These are phyloP conservation scores for Quercus lobata DNA, from an alignment of 331 rosid species.

Conservation along the genomic window DNA sequence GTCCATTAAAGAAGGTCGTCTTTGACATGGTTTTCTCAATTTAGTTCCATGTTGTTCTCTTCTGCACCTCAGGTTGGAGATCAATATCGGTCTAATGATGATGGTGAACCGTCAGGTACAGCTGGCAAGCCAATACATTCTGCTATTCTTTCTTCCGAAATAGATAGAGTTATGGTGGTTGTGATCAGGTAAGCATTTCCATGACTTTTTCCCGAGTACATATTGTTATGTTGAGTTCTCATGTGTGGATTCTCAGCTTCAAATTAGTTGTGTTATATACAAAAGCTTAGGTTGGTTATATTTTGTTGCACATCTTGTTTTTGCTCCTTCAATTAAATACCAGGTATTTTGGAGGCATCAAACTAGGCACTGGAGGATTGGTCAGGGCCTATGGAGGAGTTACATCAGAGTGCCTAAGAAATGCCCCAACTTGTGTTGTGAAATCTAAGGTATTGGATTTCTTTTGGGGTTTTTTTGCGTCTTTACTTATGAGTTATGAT, in stretches of 20 bases:
- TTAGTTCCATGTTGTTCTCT: constrained; percentile 1
- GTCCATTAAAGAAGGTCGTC: constrained; percentile 2
- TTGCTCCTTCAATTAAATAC: background rate
- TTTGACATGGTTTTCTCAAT: background rate
- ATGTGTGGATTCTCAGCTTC: background rate
- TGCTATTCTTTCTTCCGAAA: constrained; percentile 80
- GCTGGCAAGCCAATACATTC: constrained; percentile 91
- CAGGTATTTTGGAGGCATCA: constrained; percentile 90
- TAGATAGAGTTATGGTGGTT: constrained; percentile 94
- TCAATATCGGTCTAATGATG: constrained; percentile 92
- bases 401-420: constrained; percentile 82
- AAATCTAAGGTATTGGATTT: constrained; percentile 66
- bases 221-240: background rate
- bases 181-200: constrained; percentile 68
- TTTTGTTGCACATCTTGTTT: background rate
- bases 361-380: constrained; percentile 88
- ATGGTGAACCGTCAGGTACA: constrained; percentile 91
- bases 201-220: background rate
- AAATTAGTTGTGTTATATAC: background rate
- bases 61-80: constrained; percentile 63
- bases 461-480: constrained; percentile 11
- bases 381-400: constrained; percentile 98
- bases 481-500: background rate
- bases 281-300: background rate
- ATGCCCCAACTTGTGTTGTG: constrained; percentile 71